These are phyloP conservation scores for Collybia sordida DNA, from an alignment of 768 basidiomycete genomes.

Conservation along the genomic window DNA sequence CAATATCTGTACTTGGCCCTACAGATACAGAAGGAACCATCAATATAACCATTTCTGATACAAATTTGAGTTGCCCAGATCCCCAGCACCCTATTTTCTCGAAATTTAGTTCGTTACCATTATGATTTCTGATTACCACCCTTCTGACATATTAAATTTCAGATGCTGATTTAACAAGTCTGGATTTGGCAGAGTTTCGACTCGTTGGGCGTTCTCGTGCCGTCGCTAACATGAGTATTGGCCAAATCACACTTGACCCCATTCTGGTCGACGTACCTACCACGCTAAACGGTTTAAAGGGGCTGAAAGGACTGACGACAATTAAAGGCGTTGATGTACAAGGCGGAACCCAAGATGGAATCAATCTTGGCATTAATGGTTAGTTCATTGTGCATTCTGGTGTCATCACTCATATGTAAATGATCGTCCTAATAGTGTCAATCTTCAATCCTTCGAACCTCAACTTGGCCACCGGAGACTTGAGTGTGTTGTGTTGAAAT, in stretches of 20 bases:
- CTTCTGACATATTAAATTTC: slow-evolving; percentile 5
- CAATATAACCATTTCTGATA: slow-evolving; percentile 59
- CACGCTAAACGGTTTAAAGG: slow-evolving; percentile 56
- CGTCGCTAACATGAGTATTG: slow-evolving; percentile 59
- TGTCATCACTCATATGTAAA: neutral
- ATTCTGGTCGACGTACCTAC: slow-evolving; percentile 74
- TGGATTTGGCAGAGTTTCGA: slow-evolving; percentile 46
- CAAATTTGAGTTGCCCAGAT: slow-evolving; percentile 48
- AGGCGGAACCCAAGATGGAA: slow-evolving; percentile 59
- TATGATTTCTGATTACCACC: neutral
- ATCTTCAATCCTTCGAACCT: slow-evolving; percentile 72
- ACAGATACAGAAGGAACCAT: slow-evolving; percentile 62
- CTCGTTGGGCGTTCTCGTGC: slow-evolving; percentile 62
- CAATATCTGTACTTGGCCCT: slow-evolving; percentile 48
- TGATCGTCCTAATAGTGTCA: slow-evolving; percentile 35
- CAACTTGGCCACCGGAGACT: slow-evolving; percentile 58
- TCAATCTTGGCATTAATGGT: slow-evolving; percentile 62
- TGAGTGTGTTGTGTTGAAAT: slow-evolving; percentile 40
- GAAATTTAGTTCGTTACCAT: slow-evolving; percentile 49
- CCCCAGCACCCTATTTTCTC: slow-evolving; percentile 51
- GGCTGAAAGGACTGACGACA: slow-evolving; percentile 52
- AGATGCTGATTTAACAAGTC: slow-evolving; percentile 60
- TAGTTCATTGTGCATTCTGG: slow-evolving; percentile 8
- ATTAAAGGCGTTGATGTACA: slow-evolving; percentile 65
- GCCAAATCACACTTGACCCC: slow-evolving; percentile 65